phyloP scores from a whole-genome alignment of 176 grass and related monocot genomes.

The Carex parvula region DNA sequence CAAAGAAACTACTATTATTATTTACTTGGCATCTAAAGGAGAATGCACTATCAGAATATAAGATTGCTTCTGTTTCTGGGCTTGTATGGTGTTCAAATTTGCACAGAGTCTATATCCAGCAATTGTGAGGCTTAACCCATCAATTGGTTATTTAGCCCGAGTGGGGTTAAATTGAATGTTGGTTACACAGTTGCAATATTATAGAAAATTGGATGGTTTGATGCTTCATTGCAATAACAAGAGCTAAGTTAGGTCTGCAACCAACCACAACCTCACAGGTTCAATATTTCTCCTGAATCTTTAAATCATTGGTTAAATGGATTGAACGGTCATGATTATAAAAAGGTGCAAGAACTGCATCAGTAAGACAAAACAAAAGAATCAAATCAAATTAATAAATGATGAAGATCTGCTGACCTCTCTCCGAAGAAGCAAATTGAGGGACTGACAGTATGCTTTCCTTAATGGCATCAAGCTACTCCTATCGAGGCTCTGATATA shows the following conservation, averaged over 20 bases:
- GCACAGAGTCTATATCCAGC: not conserved
- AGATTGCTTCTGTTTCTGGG: not conserved
- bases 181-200: not conserved
- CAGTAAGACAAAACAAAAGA: not conserved
- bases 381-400: constrained; percentile 3
- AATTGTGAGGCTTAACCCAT: not conserved
- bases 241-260: not conserved
- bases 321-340: not conserved
- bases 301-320: not conserved
- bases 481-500: constrained; percentile 80
- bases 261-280: not conserved
- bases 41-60: not conserved
- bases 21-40: not conserved
- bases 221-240: constrained; percentile 15
- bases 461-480: constrained; percentile 84
- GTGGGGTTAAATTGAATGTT: not conserved
- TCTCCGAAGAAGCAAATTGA: constrained; percentile 95
- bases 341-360: not conserved
- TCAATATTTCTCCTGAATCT: not conserved
- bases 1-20: not conserved
- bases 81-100: not conserved
- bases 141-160: not conserved
- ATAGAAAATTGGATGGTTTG: not conserved
- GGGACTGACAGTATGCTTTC: constrained; percentile 93
- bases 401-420: constrained; percentile 57